Base-by-base conservation (phyloP, 495 filamentous ascomycete species). In the Glonium stellatum region DNA sequence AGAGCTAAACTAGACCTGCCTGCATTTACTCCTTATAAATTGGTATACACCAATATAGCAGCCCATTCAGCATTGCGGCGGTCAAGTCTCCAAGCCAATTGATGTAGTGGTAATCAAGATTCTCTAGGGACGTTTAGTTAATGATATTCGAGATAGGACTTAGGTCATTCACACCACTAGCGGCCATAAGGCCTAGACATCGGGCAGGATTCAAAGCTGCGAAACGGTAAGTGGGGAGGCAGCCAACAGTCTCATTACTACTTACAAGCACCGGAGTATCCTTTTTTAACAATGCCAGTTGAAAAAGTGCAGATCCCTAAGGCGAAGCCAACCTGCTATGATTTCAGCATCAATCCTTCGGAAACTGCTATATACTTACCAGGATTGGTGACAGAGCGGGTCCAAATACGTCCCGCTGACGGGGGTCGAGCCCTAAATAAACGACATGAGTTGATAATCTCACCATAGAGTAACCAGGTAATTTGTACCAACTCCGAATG, bases 401-500 rank as follows among this genome's bases (percentile, higher is more conserved):
- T 0, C 81, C 81, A 62, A 79, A 82, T 4, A 82, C 67, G 10
- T 75, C 57, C 5, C 69, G 69, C 61, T 82, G 80, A 12, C 81
- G 70, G 8, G 82, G 81, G 63, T 85, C 81, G 0, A 86, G 72
- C 11, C 78, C 82, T 13, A 31, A 6, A 31, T 31, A 31, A 31
- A 31, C n/a, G 27, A 31, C 27, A 31, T 2, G 2, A 31, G 6
- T 31, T 31, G 6, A 31, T 6, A 31, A 31, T 3, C 6, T 6
- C 27, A 31, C 27, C 27, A 31, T 3, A 6, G 27, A 31, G 2
- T 6, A 6, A 31, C 6, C 2, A 31, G 6, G 27, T 6, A 6
- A 31, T 31, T 3, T 6, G 27, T 31, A 31, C 27, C 27, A n/a
- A 80, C 75, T 2, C 82, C 80, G 66, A 76, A 75, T 1, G 75